Evolutionary conservation across 371 early-diverging fungal genomes (phyloP).

Genomic region (Mucor piriformis): DNA sequence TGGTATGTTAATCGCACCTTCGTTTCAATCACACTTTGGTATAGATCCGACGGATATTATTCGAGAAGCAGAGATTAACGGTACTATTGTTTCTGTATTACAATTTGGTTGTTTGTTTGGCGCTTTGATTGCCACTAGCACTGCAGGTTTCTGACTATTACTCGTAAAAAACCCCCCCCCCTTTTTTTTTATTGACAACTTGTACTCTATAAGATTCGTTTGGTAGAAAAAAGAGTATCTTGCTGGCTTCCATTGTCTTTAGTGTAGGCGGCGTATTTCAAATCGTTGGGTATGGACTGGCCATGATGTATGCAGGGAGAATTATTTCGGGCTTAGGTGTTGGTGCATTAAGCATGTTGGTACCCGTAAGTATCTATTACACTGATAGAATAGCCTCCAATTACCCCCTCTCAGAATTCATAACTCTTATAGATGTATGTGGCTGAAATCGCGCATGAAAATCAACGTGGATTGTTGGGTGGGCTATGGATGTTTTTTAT

Average conservation of each 20-base stretch:
- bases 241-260: conserved; percentile 21
- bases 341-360: conserved; percentile 35
- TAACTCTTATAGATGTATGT: conserved; percentile 28
- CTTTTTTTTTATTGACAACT: too few species aligned
- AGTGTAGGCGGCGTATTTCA: conserved; percentile 34
- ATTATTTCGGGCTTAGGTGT: conserved; percentile 37
- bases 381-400: too few species aligned
- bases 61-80: conserved; percentile 35
- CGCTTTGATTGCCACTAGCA: conserved; percentile 28
- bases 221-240: conserved; percentile 32
- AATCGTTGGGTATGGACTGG: conserved; percentile 24
- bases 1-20: conserved; percentile 33
- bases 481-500: conserved; percentile 45
- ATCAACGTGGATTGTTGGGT: conserved; percentile 33
- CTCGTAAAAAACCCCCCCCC: too few species aligned
- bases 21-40: conserved; percentile 38
- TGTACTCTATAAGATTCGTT: conserved; percentile 19
- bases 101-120: conserved; percentile 42
- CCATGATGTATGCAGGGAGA: conserved; percentile 32
- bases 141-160: conserved; percentile 36
- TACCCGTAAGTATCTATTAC: conserved; percentile 34
- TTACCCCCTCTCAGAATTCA: not conserved
- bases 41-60: conserved; percentile 38
- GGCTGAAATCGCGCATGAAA: conserved; percentile 40
- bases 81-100: conserved; percentile 36